Evolutionary conservation across 176 grass and related monocot species (phyloP), one percentile per base, ranked within the genome.

Genomic region (Juncus inflexus): DNA sequence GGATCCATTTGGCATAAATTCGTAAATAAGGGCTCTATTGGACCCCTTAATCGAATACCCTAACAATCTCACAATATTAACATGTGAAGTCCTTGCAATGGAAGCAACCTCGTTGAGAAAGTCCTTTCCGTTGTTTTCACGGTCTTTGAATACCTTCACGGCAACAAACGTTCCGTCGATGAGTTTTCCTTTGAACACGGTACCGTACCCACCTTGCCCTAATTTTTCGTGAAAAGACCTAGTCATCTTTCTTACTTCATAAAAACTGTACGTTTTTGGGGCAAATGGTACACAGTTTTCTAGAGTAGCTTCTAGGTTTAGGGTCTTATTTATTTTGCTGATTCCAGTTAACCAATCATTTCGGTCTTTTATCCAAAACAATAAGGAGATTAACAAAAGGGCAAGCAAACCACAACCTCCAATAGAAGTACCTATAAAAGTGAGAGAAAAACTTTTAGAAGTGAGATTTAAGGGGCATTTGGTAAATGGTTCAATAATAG

Each of bases 81-180:
- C 69, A 13, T 89, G 81, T 7, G 77, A 89, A 9, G 81, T 84
- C 19, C 63, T 77, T 35, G 58, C 67, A 42, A 89, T 89, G 67
- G 73, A 80, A 12, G 54, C 74, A 2, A 84, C 77, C 69, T 89
- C 86, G 40, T 76, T 89, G 37, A 69, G 37, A 71, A 89, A 84
- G 36, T 78, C 81, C 9, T 69, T 64, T 2, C 68, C 77, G 60
- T 54, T 50, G 1, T 61, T 5, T 63, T 66, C 77, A 56, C 35
- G 43, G 10, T 84, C 81, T 62, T 66, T 77, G 14, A 84, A 66
- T 35, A 89, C 68, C 69, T 84, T 89, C 10, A 89, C 77, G 0
- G 86, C 86, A 1, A 84, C 38, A 6, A 56, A 64, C 13, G 38
- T 40, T 9, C 68, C 74, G 7, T 78, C 73, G 4, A 19, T 50